Evolutionary conservation across 257 asterid species (phyloP).

Genomic region (Solanum megistacrolobum): DNA sequence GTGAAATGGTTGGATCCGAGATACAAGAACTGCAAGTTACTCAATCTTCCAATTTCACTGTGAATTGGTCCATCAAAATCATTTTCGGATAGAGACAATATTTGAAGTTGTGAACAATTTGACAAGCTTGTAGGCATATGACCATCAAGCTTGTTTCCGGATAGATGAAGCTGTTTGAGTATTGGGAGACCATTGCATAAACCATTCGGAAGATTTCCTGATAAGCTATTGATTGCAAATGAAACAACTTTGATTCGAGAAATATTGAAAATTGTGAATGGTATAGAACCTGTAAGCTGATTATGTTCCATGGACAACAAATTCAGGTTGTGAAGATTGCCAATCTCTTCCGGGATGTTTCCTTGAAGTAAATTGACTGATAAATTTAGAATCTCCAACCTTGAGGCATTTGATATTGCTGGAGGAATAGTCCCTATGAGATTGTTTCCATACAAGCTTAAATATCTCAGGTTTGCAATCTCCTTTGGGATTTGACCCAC

Average conservation of each 20-base stretch:
- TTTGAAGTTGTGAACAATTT: not conserved
- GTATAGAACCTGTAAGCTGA: not conserved
- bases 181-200: not conserved
- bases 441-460: no score
- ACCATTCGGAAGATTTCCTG: not conserved
- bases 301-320: accelerated
- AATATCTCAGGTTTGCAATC: no score
- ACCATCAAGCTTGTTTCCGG: accelerated
- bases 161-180: accelerated
- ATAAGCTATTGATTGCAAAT: not conserved
- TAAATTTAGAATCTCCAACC: not conserved
- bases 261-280: not conserved
- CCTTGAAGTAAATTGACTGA: not conserved
- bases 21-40: not conserved
- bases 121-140: not conserved
- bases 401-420: not conserved
- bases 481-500: no score
- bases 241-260: not conserved
- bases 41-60: not conserved
- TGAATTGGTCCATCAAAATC: not conserved
- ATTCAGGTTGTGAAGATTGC: not conserved
- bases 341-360: not conserved
- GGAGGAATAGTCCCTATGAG: not conserved
- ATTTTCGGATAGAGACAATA: accelerated
- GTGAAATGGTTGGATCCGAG: not conserved